Base-by-base conservation (phyloP, 345 rosid species). In the Viola odorata region DNA sequence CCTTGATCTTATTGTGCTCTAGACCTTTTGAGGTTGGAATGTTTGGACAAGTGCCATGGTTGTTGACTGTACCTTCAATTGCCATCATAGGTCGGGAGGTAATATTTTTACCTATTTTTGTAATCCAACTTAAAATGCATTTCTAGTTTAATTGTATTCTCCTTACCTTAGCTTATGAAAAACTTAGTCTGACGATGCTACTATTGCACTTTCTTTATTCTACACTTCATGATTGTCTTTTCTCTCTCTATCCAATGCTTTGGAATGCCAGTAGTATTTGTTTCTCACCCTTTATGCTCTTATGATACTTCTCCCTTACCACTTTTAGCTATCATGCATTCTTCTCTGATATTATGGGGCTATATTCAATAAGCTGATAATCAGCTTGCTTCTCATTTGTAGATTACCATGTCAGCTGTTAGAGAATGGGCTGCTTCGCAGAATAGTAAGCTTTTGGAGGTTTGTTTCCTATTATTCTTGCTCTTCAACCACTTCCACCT, bases 361-460 rank as follows among this genome's bases (percentile, higher is more conserved):
- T 8, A 14, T 11, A 10, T 42, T 38, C 4, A 52, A 14, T 52
- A 16, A 47, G 52, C 70, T 62, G 41, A 68, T 47, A 61, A 58
- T 57, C 42, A 44, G 0, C 58, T 67, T 63, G 60, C 51, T 12
- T 52, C 40, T 67, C 73, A 8, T 73, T 61, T 59, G 73, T 76
- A 94, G 99, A 94, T 94, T 73, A 90, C 99, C 16, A 90, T 94
- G 99, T 94, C 99, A 40, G 99, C 99, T 0, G 96, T 94, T 59
- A 83, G 96, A 72, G 97, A 94, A 78, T 90, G 99, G 99, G 97
- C 99, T 67, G 99, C 99, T 65, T 94, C 99, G 57, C 95, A 90
- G 78, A 81, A 83, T 62, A 62, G 78, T 58, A 83, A 81, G 77
- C 91, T 94, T 74, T 75, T 81, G 64, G 83, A 88, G 99, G 99